These are phyloP conservation scores for Kodamaea sagamina DNA, from an alignment of 805 yeast species.

Conservation along the genomic window DNA sequence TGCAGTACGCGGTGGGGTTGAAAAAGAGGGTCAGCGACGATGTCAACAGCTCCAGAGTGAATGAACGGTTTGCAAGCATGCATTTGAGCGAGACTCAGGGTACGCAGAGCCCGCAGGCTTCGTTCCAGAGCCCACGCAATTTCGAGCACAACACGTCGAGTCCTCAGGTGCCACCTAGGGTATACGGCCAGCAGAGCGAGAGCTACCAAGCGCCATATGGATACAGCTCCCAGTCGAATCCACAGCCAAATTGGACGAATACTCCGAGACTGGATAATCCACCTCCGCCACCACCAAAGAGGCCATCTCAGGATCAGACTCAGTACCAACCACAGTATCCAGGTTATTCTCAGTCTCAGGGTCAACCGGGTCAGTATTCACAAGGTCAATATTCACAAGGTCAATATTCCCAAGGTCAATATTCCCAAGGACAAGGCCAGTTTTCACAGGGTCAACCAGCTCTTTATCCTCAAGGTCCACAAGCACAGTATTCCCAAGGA, in stretches of 20 bases:
- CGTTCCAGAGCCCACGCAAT: background rate
- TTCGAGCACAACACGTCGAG: background rate
- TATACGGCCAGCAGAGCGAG: background rate
- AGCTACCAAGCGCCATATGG: background rate
- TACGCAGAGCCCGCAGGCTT: conserved; percentile 6
- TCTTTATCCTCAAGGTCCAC: no score
- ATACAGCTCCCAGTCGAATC: background rate
- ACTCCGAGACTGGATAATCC: conserved; percentile 15
- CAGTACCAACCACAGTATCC: conserved; percentile 7
- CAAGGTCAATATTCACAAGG: no score
- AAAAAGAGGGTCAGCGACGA: conserved; percentile 5
- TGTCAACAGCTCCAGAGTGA: background rate
- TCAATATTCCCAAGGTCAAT: no score
- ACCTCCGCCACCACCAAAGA: conserved; percentile 21
- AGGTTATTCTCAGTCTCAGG: no score
- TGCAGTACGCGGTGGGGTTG: conserved; percentile 24
- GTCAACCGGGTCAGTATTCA: no score
- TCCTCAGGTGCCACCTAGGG: background rate
- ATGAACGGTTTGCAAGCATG: conserved; percentile 6
- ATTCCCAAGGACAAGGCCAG: conserved; percentile 3
- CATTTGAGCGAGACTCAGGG: background rate
- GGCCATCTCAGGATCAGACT: conserved; percentile 19
- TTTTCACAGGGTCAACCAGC: no score
- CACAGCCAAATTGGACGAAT: no score
- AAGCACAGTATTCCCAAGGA: no score